Evolutionary conservation across 2,329 filamentous ascomycete species (phyloP).

Genomic region (Trichoderma semiorbis): DNA sequence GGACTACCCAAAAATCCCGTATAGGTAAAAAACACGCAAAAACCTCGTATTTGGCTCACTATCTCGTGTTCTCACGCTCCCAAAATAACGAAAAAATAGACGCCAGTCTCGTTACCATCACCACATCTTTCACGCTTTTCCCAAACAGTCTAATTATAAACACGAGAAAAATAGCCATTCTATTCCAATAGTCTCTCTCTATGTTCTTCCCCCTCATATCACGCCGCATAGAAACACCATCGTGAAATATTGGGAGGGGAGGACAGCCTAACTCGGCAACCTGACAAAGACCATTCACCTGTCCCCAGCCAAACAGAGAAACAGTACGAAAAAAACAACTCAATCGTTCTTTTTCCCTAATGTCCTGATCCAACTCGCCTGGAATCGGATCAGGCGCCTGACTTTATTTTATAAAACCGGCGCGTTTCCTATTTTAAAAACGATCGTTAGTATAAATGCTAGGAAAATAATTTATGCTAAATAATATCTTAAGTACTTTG

Average conservation of each 20-base stretch:
- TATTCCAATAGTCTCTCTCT: background rate
- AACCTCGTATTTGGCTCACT: background rate
- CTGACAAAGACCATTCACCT: background rate
- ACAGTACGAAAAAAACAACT: background rate
- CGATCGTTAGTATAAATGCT: too few relatives aligned
- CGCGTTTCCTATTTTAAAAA: too few relatives aligned
- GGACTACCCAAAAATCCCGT: background rate
- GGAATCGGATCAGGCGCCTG: too few relatives aligned
- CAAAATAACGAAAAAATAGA: background rate
- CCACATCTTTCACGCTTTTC: background rate
- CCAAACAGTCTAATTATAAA: background rate
- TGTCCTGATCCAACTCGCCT: too few relatives aligned
- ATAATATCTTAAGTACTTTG: too few relatives aligned
- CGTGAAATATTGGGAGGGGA: background rate
- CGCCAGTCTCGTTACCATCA: background rate
- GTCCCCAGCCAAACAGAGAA: background rate
- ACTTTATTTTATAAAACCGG: too few relatives aligned
- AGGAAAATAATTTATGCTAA: too few relatives aligned
- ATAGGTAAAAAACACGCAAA: background rate
- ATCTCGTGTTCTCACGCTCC: background rate
- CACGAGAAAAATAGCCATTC: background rate
- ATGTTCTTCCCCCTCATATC: background rate
- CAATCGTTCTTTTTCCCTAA: background rate
- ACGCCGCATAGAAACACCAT: background rate
- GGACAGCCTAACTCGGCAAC: background rate